Conservation (phyloP, 208 protist genomes). For the Wallacemonas collosoma region DNA sequence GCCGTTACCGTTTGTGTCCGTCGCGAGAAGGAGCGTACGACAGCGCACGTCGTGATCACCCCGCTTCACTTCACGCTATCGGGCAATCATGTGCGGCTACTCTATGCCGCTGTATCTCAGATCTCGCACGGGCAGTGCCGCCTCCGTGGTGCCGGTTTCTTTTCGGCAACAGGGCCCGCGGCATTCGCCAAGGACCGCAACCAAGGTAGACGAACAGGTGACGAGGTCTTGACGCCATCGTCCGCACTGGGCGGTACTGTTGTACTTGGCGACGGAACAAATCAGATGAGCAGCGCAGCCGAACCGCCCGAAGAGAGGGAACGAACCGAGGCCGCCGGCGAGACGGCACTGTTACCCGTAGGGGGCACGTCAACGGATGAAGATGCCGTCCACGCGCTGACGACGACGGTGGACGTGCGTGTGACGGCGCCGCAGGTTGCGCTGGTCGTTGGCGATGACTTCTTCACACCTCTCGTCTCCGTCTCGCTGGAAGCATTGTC, state of each 20-base stretch:
- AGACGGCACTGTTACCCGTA: neutral
- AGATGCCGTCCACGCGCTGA: neutral
- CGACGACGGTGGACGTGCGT: slow-evolving; percentile 30
- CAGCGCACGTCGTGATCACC: slow-evolving; percentile 29
- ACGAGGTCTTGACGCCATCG: neutral
- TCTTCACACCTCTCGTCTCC: slow-evolving; percentile 36
- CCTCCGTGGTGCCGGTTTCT: slow-evolving; percentile 11
- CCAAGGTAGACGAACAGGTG: neutral
- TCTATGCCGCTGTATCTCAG: slow-evolving; percentile 30
- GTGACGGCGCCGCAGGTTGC: slow-evolving; percentile 34
- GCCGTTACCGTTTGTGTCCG: slow-evolving; percentile 25
- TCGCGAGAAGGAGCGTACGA: slow-evolving; percentile 25
- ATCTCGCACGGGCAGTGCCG: slow-evolving; percentile 21
- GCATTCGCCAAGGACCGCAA: neutral
- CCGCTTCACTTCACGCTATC: slow-evolving; percentile 32
- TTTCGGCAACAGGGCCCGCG: neutral
- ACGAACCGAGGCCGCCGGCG: too few species aligned
- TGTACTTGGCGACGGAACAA: neutral
- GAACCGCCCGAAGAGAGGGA: too few species aligned
- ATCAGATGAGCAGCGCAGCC: too few species aligned
- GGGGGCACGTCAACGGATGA: neutral
- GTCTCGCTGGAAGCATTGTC: slow-evolving; percentile 22
- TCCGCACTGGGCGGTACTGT: neutral
- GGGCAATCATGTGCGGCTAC: slow-evolving; percentile 28
- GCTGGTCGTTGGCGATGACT: slow-evolving; percentile 46